Conservation (phyloP, 1,284 basidiomycete genomes). For the Malassezia japonica region DNA sequence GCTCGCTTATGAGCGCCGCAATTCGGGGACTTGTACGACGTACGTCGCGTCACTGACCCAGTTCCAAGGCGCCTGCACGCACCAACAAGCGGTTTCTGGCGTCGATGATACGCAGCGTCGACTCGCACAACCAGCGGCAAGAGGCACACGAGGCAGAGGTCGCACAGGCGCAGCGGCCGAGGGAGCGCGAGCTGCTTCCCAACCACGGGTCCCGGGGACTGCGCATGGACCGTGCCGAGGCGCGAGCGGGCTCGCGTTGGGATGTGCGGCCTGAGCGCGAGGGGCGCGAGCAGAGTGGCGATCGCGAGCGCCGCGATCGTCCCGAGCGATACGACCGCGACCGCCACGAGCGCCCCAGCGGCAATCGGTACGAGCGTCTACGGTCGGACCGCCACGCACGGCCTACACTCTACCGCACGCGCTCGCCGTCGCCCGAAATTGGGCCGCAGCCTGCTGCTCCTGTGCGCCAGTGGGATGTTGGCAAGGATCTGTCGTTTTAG, state of each 20-base stretch:
- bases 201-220: no score
- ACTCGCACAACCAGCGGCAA: constrained; percentile 16
- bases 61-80: background rate
- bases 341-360: no score
- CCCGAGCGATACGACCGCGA: no score
- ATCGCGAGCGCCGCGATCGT: no score
- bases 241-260: no score
- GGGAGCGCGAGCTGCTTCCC: no score
- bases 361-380: no score
- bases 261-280: no score
- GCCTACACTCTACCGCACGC: background rate
- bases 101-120: constrained; percentile 14
- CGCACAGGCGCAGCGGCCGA: background rate
- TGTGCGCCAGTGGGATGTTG: constrained; percentile 12
- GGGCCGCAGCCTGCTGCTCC: background rate
- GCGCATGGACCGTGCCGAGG: no score
- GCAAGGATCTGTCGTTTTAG: constrained; percentile 3
- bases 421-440: background rate
- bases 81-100: constrained; percentile 17
- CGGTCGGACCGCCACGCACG: no score
- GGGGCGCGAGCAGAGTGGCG: no score
- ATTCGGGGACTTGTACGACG: no score
- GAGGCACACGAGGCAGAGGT: background rate
- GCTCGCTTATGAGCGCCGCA: constrained; percentile 1
- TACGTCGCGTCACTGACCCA: background rate